Conservation (phyloP, 2,329 filamentous ascomycete species). For the Pseudophaeomoniella oleicola region DNA sequence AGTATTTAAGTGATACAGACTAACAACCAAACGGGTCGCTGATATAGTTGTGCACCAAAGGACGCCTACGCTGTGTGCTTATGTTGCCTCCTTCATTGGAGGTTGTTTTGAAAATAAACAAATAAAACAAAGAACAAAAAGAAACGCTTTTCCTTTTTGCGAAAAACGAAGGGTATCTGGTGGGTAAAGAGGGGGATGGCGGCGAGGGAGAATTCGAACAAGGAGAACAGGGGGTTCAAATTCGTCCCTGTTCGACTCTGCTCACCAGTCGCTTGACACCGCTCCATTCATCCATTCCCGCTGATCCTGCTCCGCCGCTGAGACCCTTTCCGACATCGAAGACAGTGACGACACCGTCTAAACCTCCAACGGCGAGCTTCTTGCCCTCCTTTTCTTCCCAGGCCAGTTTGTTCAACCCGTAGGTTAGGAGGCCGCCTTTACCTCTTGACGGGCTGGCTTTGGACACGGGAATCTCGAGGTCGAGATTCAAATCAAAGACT, state of each 20-base stretch:
- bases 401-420: constrained; percentile 83
- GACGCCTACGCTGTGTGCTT: no score
- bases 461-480: constrained; percentile 82
- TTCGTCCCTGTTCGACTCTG: constrained; percentile 44
- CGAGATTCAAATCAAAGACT: constrained; percentile 85
- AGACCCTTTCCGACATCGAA: constrained; percentile 68
- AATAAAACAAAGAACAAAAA: no score
- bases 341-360: constrained; percentile 79
- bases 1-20: no score
- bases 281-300: constrained; percentile 81
- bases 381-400: constrained; percentile 89
- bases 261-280: constrained; percentile 81
- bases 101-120: no score
- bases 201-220: no score
- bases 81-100: no score
- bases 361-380: constrained; percentile 74
- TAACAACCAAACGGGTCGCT: no score
- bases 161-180: no score
- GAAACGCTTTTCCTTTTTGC: no score
- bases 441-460: constrained; percentile 55
- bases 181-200: no score
- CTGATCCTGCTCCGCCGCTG: constrained; percentile 70
- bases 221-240: no score
- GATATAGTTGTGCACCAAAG: no score
- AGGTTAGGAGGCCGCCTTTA: constrained; percentile 54